Percentiles rank a stretch among this genome's conserved stretches.
These are phyloP conservation scores for Cryptococcus sp. DNA, from an alignment of 1,284 basidiomycete species.

Conservation along the genomic window DNA sequence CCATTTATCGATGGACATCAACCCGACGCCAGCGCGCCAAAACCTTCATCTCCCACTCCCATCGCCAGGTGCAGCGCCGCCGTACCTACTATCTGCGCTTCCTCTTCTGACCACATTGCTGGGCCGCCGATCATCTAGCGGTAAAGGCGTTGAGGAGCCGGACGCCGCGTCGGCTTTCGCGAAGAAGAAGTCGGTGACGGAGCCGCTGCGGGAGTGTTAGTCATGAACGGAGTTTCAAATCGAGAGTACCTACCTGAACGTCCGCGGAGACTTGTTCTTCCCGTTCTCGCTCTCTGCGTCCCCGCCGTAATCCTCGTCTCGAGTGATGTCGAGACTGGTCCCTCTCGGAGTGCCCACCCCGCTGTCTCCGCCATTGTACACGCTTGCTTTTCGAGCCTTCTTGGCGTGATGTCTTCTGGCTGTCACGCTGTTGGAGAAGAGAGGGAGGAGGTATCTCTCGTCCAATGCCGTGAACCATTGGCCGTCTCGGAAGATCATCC, in stretches of 20 bases:
- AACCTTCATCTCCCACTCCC: not conserved
- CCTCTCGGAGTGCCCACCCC: slow-evolving; percentile 32
- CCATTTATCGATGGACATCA: too few species aligned
- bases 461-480: slow-evolving; percentile 97
- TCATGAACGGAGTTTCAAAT: not conserved
- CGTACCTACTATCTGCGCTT: not conserved
- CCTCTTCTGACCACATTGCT: not conserved
- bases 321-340: slow-evolving; percentile 32
- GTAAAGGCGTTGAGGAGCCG: slow-evolving; percentile 5
- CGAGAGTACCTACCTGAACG: slow-evolving; percentile 46
- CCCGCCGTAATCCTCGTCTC: slow-evolving; percentile 27
- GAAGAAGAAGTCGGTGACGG: slow-evolving; percentile 37
- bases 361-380: slow-evolving; percentile 33
- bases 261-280: slow-evolving; percentile 47
- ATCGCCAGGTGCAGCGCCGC: not conserved
- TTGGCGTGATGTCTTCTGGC: slow-evolving; percentile 82
- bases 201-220: slow-evolving; percentile 17
- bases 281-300: slow-evolving; percentile 51
- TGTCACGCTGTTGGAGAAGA: slow-evolving; percentile 93
- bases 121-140: slow-evolving; percentile 12
- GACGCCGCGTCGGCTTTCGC: slow-evolving; percentile 21
- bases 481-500: slow-evolving; percentile 59
- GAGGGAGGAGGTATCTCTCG: slow-evolving; percentile 88
- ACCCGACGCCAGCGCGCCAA: not conserved
- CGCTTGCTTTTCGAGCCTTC: slow-evolving; percentile 55